Evolutionary conservation across 768 basidiomycete genomes (phyloP).

Genomic region (Paxillus ammoniavirescens): DNA sequence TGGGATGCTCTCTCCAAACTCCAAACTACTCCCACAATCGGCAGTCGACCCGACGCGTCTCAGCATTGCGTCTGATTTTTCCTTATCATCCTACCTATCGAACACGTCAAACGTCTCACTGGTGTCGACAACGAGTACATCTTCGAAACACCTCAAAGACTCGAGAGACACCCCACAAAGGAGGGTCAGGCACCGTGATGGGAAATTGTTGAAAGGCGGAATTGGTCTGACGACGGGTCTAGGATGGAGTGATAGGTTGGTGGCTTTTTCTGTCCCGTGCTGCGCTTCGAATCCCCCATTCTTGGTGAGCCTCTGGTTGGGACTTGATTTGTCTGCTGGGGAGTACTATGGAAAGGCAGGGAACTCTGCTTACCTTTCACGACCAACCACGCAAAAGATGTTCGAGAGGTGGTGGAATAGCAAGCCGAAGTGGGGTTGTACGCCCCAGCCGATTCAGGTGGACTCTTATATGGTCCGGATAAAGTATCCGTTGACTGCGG

Average conservation of each 20-base stretch:
- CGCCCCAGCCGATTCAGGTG: background rate
- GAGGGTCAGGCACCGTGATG: constrained; percentile 62
- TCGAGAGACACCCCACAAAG: constrained; percentile 55
- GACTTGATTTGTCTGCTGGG: too few species aligned
- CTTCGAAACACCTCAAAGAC: constrained; percentile 43
- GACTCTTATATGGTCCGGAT: constrained; percentile 10
- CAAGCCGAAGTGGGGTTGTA: background rate
- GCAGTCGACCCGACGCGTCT: constrained; percentile 18
- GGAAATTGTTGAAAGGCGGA: constrained; percentile 53
- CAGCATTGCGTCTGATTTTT: constrained; percentile 23
- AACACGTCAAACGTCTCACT: constrained; percentile 24
- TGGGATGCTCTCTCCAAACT: constrained; percentile 64
- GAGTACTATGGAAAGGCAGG: too few species aligned
- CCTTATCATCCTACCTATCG: constrained; percentile 26
- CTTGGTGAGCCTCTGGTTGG: background rate
- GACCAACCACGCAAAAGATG: too few species aligned
- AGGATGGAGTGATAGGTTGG: constrained; percentile 73
- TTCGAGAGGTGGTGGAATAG: background rate
- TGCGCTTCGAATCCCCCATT: background rate
- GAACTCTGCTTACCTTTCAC: too few species aligned
- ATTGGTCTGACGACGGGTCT: constrained; percentile 70
- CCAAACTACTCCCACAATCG: constrained; percentile 50
- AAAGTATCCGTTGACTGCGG: constrained; percentile 6
- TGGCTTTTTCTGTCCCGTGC: constrained; percentile 4
- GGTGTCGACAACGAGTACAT: constrained; percentile 20